Percentiles rank a stretch among this genome's conserved stretches.
Conservation (phyloP, 1,284 basidiomycete species). For the Moesziomyces antarcticus region DNA sequence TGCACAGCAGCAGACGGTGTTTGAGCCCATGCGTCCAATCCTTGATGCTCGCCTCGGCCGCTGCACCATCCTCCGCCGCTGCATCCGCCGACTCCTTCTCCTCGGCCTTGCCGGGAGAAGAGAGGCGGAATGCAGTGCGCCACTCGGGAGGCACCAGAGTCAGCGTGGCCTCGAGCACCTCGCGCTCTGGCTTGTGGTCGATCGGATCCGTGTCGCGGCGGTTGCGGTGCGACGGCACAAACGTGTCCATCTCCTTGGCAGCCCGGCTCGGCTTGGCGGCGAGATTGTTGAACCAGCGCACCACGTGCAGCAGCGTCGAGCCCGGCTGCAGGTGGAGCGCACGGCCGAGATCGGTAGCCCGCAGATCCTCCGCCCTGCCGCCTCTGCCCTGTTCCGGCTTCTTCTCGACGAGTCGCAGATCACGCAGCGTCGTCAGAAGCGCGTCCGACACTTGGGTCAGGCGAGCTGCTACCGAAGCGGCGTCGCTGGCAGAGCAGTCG, state of each 20-base stretch:
- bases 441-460: constrained; percentile 33
- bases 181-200: constrained; percentile 9
- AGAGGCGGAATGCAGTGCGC: constrained; percentile 44
- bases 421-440: constrained; percentile 22
- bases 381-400: not conserved
- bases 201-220: constrained; percentile 13
- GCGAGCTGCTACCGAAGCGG: constrained; percentile 22
- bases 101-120: not conserved
- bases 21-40: constrained; percentile 26
- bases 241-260: constrained; percentile 37
- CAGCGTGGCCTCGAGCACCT: constrained; percentile 41
- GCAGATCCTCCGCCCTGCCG: not conserved
- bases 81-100: constrained; percentile 1
- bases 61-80: constrained; percentile 4
- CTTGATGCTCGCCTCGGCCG: not conserved
- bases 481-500: constrained; percentile 69
- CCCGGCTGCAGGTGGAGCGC: constrained; percentile 40
- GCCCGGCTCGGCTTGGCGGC: constrained; percentile 16
- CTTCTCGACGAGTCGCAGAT: constrained; percentile 28
- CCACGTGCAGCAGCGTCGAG: constrained; percentile 41
- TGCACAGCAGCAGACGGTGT: constrained; percentile 33
- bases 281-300: constrained; percentile 27
- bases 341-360: constrained; percentile 34
- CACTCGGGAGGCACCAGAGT: constrained; percentile 30
- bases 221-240: constrained; percentile 13